phyloP scores from a whole-genome alignment of 805 yeast species.

The Candida nemodendra region DNA sequence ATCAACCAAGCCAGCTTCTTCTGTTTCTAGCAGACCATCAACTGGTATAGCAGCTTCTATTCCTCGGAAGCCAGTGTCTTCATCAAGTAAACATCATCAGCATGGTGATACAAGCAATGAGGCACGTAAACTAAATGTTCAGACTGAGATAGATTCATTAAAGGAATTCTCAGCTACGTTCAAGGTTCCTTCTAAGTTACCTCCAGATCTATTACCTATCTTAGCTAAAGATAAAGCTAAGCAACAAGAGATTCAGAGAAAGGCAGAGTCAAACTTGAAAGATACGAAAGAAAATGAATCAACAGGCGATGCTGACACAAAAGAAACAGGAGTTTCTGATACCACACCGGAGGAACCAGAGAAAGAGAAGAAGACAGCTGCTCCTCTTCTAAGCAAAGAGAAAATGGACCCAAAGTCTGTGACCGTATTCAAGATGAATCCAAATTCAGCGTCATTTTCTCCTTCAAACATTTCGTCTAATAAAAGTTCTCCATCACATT shows the following conservation, averaged over 20 bases:
- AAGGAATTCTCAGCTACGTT: slow-evolving; percentile 79
- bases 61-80: slow-evolving; percentile 16
- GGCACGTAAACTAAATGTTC: slow-evolving; percentile 45
- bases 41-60: slow-evolving; percentile 18
- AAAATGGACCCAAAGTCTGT: slow-evolving; percentile 53
- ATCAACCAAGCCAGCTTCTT: slow-evolving; percentile 2
- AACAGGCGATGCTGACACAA: slow-evolving; percentile 3
- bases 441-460: slow-evolving; percentile 64
- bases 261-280: slow-evolving; percentile 14
- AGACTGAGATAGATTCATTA: slow-evolving; percentile 66
- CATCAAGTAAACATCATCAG: slow-evolving; percentile 8
- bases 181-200: slow-evolving; percentile 51
- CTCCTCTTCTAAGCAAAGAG: slow-evolving; percentile 35
- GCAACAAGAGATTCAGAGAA: slow-evolving; percentile 56
- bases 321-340: slow-evolving; percentile 7
- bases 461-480: slow-evolving; percentile 36
- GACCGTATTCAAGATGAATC: slow-evolving; percentile 67
- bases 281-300: neutral
- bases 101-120: slow-evolving; percentile 27
- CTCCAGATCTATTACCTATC: slow-evolving; percentile 67
- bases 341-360: neutral
- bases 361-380: neutral
- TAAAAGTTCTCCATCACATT: slow-evolving; percentile 19
- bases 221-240: slow-evolving; percentile 64
- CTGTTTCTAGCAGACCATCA: slow-evolving; percentile 12